Base-by-base conservation (phyloP, 2,329 filamentous ascomycete genomes). In the Cercospora sojina region DNA sequence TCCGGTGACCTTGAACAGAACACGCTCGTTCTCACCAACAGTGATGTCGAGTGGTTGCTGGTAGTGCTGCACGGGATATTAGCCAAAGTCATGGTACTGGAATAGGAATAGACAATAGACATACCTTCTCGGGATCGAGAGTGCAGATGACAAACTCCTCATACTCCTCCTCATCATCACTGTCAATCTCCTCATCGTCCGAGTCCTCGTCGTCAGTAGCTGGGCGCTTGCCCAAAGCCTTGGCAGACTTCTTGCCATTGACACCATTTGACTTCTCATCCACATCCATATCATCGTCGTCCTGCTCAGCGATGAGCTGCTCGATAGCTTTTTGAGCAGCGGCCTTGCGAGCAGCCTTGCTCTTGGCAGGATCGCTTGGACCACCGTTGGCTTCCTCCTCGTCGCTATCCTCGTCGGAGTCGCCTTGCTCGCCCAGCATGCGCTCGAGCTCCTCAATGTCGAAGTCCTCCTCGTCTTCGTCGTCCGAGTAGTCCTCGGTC, bases 111-210 rank as follows among this genome's bases (percentile, higher is more conserved):
- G 6, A 35, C 64, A 77, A 10, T 0, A 32, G 6, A 35, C 86
- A 79, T 89, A 97, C 95, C 84, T 90, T 91, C 80, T 92, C 88
- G 32, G 93, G 91, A 82, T 98, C 93, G 63, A 99, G 88, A 69
- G 95, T 99, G 87, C 95, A 99, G 74, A 99, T 83, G 73, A 98
- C 93, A 75, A 91, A 92, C 83, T 97, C 91, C 80, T 97, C 92
- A 62, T 94, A 83, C 76, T 92, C 88, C 62, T 86, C 80, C 49
- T 87, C 86, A 66, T 87, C 85, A 62, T 90, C 86, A 32, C 88
- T 86, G 27, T 87, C 85, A 13, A 78, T 75, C 64, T 76, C 70
- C 23, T 77, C 75, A 12, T 87, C 84, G 1, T 87, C 80, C 16
- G 80, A 79, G 41, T 82, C 80, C 29, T 84, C 84, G 23, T 62